Evolutionary conservation across 441 rosid species (phyloP).

Genomic region (Aquilaria agallochum): DNA sequence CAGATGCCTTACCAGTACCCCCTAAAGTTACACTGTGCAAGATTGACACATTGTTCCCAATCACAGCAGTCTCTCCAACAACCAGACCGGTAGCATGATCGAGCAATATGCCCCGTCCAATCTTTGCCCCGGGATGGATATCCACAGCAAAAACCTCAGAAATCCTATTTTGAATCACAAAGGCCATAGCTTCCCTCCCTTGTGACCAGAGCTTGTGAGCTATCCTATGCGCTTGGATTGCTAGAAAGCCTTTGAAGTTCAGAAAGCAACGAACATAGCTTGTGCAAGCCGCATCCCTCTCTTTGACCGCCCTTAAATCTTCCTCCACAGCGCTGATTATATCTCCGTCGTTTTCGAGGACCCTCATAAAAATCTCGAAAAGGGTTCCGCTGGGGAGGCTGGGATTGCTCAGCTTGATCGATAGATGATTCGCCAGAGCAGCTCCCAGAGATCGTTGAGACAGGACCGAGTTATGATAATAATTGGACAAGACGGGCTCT

Average conservation of each 20-base stretch:
- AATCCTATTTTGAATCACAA: conserved; percentile 72
- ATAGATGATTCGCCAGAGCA: conserved; percentile 62
- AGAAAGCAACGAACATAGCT: conserved; percentile 69
- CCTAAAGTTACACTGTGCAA: conserved; percentile 84
- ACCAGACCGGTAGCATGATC: conserved; percentile 84
- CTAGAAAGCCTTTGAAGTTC: conserved; percentile 72
- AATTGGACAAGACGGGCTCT: conserved; percentile 59
- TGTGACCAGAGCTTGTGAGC: conserved; percentile 68
- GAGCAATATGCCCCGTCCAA: conserved; percentile 63
- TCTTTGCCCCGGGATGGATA: conserved; percentile 79
- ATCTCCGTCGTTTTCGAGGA: conserved; percentile 40
- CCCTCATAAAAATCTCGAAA: conserved; percentile 52
- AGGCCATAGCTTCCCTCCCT: conserved; percentile 43
- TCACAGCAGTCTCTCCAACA: conserved; percentile 84
- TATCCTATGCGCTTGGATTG: conserved; percentile 71
- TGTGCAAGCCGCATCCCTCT: conserved; percentile 77
- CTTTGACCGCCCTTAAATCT: conserved; percentile 64
- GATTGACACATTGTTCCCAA: conserved; percentile 79
- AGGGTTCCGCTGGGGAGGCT: conserved; percentile 44
- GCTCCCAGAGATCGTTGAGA: conserved; percentile 46
- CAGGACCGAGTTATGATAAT: conserved; percentile 51
- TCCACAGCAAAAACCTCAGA: conserved; percentile 69
- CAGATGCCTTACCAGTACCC: conserved; percentile 71
- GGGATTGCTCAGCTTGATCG: conserved; percentile 52
- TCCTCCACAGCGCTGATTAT: conserved; percentile 38